Evolutionary conservation across 1,284 basidiomycete species (phyloP).

Genomic region (Serendipita sp.): DNA sequence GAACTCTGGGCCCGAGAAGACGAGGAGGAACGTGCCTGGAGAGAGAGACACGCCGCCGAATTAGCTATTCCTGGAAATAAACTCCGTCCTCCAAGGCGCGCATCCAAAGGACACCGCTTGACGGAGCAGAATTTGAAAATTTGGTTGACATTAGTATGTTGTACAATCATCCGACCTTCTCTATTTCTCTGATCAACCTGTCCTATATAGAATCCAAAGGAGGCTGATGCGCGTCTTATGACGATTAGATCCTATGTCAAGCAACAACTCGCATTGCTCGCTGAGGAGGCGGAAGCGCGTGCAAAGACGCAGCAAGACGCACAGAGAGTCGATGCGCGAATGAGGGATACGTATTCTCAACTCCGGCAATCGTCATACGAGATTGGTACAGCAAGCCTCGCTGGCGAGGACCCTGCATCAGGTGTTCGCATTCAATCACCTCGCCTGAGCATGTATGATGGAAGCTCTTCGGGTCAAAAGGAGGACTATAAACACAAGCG

Average conservation of each 20-base stretch:
- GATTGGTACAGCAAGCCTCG: constrained; percentile 29
- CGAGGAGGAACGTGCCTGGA: constrained; percentile 38
- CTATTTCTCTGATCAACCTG: background rate
- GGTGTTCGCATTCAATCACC: constrained; percentile 57
- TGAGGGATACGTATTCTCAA: constrained; percentile 65
- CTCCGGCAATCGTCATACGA: constrained; percentile 64
- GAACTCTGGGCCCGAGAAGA: constrained; percentile 66
- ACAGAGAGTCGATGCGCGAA: constrained; percentile 51
- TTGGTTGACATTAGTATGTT: constrained; percentile 71
- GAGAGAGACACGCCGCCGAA: constrained; percentile 6
- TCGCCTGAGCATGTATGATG: constrained; percentile 20
- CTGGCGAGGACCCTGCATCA: constrained; percentile 33
- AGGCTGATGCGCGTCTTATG: constrained; percentile 60
- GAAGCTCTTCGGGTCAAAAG: background rate
- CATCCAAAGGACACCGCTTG: constrained; percentile 22
- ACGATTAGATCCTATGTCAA: constrained; percentile 58
- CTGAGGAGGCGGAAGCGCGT: constrained; percentile 61
- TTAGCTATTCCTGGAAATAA: background rate
- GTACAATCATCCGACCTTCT: background rate
- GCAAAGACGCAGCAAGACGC: constrained; percentile 64
- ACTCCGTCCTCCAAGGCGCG: background rate
- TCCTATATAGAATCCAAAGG: constrained; percentile 54
- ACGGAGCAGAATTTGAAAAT: constrained; percentile 73
- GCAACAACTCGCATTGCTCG: constrained; percentile 51
- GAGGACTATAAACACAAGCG: constrained; percentile 22